Percentiles rank a stretch among this genome's conserved stretches.
phyloP scores from a whole-genome alignment of 306 rosid species.

The Castanea mollissima region DNA sequence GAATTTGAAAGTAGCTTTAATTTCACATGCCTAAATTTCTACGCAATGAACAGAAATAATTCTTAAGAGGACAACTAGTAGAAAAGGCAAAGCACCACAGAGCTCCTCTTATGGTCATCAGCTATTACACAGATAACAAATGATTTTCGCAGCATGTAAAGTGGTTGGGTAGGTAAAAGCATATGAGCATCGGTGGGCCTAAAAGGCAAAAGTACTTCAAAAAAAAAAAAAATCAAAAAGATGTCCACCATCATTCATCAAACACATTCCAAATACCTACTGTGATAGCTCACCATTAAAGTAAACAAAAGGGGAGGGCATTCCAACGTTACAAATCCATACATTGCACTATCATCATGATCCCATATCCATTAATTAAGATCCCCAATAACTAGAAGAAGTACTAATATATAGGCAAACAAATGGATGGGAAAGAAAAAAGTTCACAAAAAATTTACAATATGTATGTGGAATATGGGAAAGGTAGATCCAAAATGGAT shows the following conservation, averaged over 20 bases:
- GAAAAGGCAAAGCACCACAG: background rate
- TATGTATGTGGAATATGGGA: background rate
- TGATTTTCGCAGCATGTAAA: background rate
- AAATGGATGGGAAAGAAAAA: background rate
- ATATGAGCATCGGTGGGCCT: slow-evolving; percentile 4
- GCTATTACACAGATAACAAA: background rate
- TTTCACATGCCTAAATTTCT: background rate
- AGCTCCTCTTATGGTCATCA: background rate
- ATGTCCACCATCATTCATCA: slow-evolving; percentile 11
- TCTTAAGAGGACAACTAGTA: background rate
- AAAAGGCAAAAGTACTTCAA: background rate
- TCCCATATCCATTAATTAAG: background rate
- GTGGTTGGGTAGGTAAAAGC: background rate
- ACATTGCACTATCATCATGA: background rate
- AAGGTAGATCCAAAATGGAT: too few species aligned
- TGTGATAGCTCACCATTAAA: slow-evolving; percentile 18
- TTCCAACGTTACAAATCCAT: slow-evolving; percentile 17
- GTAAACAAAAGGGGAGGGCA: slow-evolving; percentile 4
- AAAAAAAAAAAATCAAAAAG: background rate
- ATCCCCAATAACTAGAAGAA: background rate
- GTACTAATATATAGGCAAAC: background rate
- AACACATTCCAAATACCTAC: background rate
- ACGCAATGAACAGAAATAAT: background rate
- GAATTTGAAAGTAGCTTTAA: background rate
- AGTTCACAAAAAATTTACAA: slow-evolving; percentile 13